A percentile compares a stretch with the other conserved stretches of the same genome.
Conservation (phyloP, 768 basidiomycete genomes). For the Tulasnella sp. region DNA sequence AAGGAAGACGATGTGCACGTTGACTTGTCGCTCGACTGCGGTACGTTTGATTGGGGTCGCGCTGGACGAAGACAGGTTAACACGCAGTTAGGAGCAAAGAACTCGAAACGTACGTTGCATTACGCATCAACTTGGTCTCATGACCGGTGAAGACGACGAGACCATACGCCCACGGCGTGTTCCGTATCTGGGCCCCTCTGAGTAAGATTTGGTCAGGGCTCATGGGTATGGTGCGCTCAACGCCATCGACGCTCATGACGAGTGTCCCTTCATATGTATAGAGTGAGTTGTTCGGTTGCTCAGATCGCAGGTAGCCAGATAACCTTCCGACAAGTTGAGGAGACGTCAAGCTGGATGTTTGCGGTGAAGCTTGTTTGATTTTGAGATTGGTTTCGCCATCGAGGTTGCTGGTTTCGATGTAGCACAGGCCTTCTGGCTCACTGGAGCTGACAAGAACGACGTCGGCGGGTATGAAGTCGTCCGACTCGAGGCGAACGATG, state of each 20-base stretch:
- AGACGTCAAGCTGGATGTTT: slow-evolving; percentile 65
- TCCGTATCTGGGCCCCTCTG: slow-evolving; percentile 88
- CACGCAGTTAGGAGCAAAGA: not conserved
- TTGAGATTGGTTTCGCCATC: slow-evolving; percentile 99
- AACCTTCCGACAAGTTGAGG: slow-evolving; percentile 61
- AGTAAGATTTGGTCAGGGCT: slow-evolving; percentile 92
- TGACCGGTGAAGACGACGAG: slow-evolving; percentile 91
- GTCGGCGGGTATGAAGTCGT: slow-evolving; percentile 95
- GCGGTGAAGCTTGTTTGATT: slow-evolving; percentile 88
- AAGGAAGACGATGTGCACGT: slow-evolving; percentile 89
- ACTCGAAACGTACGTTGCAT: slow-evolving; percentile 71
- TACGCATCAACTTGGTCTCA: slow-evolving; percentile 96
- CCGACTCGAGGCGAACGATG: slow-evolving; percentile 75
- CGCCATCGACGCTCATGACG: slow-evolving; percentile 35
- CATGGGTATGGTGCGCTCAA: slow-evolving; percentile 69
- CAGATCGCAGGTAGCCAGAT: slow-evolving; percentile 76
- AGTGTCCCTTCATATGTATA: slow-evolving; percentile 83
- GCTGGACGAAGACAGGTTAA: slow-evolving; percentile 31
- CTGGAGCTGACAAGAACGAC: slow-evolving; percentile 74
- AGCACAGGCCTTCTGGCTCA: slow-evolving; percentile 95
- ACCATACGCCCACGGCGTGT: slow-evolving; percentile 95
- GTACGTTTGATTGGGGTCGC: slow-evolving; percentile 96
- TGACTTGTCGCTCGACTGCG: slow-evolving; percentile 90
- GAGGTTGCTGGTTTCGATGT: slow-evolving; percentile 94
- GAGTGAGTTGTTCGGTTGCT: slow-evolving; percentile 94